Conservation (phyloP, 2,329 filamentous ascomycete genomes). For the Shiraia sp. region DNA sequence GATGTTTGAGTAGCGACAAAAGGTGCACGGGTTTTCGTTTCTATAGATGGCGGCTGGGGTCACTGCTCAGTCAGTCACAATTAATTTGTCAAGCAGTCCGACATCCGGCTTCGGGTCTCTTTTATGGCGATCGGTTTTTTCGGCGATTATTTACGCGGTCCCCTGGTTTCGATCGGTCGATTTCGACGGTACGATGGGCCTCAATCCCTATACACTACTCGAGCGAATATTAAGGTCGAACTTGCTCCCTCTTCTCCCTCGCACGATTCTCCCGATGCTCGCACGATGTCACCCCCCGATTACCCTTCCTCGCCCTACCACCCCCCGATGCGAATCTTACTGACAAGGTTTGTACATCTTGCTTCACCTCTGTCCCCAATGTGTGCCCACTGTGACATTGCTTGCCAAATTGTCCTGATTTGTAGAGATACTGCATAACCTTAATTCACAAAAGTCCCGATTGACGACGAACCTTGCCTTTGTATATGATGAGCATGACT, state of each 20-base stretch:
- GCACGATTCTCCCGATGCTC: constrained; percentile 16
- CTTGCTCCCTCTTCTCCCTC: constrained; percentile 13
- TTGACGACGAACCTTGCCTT: too few species aligned
- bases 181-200: constrained; percentile 33
- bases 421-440: too few species aligned
- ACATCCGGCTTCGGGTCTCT: constrained; percentile 35
- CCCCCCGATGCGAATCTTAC: too few species aligned
- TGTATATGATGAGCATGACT: too few species aligned
- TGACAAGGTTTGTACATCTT: too few species aligned
- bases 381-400: too few species aligned
- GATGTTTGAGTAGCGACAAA: constrained; percentile 26
- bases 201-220: constrained; percentile 44
- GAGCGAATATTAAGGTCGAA: constrained; percentile 42
- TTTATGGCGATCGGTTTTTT: constrained; percentile 40
- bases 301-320: too few species aligned
- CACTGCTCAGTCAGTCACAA: constrained; percentile 29
- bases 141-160: constrained; percentile 39
- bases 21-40: constrained; percentile 29
- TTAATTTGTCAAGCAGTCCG: constrained; percentile 44
- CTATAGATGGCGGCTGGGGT: constrained; percentile 27
- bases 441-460: too few species aligned
- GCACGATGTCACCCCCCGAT: too few species aligned
- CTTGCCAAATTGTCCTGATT: too few species aligned
- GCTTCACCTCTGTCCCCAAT: too few species aligned
- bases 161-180: constrained; percentile 37